Percentiles rank a stretch among this genome's conserved stretches.
phyloP scores from a whole-genome alignment of 495 filamentous ascomycete genomes.

The Tuber melanosporum region DNA sequence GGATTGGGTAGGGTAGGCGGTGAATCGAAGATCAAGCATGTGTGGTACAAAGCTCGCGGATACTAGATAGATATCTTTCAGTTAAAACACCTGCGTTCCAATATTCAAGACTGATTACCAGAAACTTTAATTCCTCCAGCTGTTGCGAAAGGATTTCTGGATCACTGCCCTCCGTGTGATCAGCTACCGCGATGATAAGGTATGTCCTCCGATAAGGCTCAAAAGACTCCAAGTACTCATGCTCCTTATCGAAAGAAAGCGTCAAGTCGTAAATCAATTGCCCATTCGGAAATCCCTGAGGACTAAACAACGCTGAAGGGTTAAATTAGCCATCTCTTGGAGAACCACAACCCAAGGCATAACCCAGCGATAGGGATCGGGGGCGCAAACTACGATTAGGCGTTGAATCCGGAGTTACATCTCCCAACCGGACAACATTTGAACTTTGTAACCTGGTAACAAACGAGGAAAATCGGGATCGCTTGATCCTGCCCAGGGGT shows the following conservation, averaged over 20 bases:
- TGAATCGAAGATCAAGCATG: constrained; percentile 49
- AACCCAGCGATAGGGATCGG: not conserved
- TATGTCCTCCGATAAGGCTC: constrained; percentile 40
- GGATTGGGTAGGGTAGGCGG: constrained; percentile 38
- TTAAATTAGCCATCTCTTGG: not conserved
- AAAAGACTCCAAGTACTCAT: constrained; percentile 41
- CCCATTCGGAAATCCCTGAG: constrained; percentile 81
- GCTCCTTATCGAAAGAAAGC: constrained; percentile 61
- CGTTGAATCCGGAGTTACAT: constrained; percentile 79
- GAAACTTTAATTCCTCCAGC: constrained; percentile 62
- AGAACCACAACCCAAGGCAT: not conserved
- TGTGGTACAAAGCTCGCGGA: constrained; percentile 46
- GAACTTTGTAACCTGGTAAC: constrained; percentile 68
- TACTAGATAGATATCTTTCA: constrained; percentile 32
- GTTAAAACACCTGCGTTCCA: not conserved
- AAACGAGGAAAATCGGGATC: constrained; percentile 71
- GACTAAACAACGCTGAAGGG: constrained; percentile 80
- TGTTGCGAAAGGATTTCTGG: constrained; percentile 54
- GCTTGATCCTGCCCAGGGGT: constrained; percentile 77
- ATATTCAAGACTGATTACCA: constrained; percentile 56
- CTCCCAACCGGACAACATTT: constrained; percentile 78
- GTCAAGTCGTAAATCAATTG: constrained; percentile 85
- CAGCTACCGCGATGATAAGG: constrained; percentile 34
- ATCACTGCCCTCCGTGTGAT: constrained; percentile 28
- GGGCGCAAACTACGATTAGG: constrained; percentile 73